Evolutionary conservation across 164 flowering plant species (phyloP).

Genomic region (Nymphaea colorata): DNA sequence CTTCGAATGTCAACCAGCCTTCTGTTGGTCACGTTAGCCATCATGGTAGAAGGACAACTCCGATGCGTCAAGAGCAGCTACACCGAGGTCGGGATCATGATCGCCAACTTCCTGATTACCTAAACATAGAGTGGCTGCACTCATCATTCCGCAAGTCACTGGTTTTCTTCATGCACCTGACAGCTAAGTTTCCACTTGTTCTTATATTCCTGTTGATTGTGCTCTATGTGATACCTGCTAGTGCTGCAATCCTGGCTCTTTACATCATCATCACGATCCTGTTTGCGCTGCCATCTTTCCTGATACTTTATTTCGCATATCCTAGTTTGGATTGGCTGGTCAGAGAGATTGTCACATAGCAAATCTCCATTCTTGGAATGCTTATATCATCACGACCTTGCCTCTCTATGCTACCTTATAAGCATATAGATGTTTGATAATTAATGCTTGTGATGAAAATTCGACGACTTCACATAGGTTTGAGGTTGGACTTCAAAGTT

Average conservation of each 20-base stretch:
- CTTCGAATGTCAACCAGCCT: conserved; percentile 16
- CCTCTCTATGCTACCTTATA: not conserved
- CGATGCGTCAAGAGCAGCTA: conserved; percentile 15
- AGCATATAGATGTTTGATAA: no score
- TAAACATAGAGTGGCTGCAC: conserved; percentile 31
- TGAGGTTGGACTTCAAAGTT: no score
- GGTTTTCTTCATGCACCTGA: conserved; percentile 58
- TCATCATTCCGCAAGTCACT: conserved; percentile 49
- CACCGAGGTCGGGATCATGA: conserved; percentile 13
- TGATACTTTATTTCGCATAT: conserved; percentile 78
- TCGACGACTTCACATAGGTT: not conserved
- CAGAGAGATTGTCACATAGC: conserved; percentile 69
- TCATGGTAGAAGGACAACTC: conserved; percentile 19
- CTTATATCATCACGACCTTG: not conserved
- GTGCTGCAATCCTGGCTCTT: conserved; percentile 70
- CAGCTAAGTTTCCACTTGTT: conserved; percentile 84
- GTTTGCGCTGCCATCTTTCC: conserved; percentile 90
- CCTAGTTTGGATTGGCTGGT: conserved; percentile 95
- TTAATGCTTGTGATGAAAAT: not conserved
- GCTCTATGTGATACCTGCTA: conserved; percentile 67
- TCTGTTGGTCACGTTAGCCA: conserved; percentile 15
- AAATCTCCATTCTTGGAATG: not conserved
- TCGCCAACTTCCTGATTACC: conserved; percentile 9
- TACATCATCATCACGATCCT: conserved; percentile 66
- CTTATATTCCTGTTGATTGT: conserved; percentile 59